A percentile compares a stretch with the other conserved stretches of the same genome.
These are phyloP conservation scores for Firmiana major DNA, from an alignment of 345 rosid genomes.

Conservation along the genomic window DNA sequence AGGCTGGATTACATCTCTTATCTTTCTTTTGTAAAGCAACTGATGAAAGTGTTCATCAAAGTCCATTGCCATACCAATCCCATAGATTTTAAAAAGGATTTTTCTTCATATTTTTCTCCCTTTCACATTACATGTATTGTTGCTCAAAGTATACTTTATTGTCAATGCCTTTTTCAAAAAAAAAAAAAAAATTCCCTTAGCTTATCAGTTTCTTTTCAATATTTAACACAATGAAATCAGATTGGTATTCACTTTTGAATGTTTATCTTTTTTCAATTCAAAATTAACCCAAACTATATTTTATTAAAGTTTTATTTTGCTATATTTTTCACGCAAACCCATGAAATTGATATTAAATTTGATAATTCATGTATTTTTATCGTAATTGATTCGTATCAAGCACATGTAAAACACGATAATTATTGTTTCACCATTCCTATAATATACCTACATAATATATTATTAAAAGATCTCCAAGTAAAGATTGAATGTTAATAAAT, in stretches of 20 bases:
- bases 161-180: neutral
- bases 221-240: neutral
- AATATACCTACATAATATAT: neutral
- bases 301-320: neutral
- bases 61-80: neutral
- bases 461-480: neutral
- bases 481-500: neutral
- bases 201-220: neutral
- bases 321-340: neutral
- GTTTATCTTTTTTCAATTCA: neutral
- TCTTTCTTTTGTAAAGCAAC: neutral
- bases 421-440: too few relatives aligned
- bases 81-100: neutral
- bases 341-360: neutral
- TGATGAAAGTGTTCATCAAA: neutral
- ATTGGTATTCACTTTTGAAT: neutral
- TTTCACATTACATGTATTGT: neutral
- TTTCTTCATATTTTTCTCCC: neutral
- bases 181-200: neutral
- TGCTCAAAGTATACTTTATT: neutral
- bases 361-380: too few relatives aligned
- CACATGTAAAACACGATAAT: too few relatives aligned
- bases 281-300: neutral
- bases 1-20: constrained; percentile 20
- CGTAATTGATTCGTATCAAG: too few relatives aligned